Conservation (phyloP, 768 basidiomycete genomes). For the Boletus fagicola region DNA sequence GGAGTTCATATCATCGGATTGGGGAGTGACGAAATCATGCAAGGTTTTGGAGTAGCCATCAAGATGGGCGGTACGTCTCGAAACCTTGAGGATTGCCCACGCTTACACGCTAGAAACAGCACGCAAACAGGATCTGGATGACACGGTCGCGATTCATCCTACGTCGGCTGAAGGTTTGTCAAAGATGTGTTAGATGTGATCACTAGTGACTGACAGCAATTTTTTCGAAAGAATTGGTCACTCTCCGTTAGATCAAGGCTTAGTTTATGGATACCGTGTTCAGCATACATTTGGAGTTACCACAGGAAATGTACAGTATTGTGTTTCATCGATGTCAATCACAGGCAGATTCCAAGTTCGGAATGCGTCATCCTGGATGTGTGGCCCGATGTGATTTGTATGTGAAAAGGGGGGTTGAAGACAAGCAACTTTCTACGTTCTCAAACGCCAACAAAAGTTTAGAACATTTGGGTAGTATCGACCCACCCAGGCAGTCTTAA, state of each 20-base stretch:
- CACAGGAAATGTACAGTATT: neutral
- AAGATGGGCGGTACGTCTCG: conserved; percentile 77
- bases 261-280: neutral
- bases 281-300: neutral
- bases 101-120: conserved; percentile 39
- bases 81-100: neutral
- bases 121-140: conserved; percentile 77
- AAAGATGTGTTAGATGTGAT: neutral
- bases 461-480: neutral
- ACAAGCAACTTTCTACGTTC: too few species aligned
- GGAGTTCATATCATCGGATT: conserved; percentile 90
- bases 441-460: neutral
- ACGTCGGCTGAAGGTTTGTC: conserved; percentile 76
- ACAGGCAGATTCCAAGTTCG: neutral
- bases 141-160: conserved; percentile 91
- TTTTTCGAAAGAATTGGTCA: conserved; percentile 50
- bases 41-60: conserved; percentile 96
- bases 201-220: conserved; percentile 14
- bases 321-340: neutral
- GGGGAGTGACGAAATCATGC: conserved; percentile 92
- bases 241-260: conserved; percentile 43
- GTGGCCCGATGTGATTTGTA: neutral
- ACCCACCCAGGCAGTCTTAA: neutral
- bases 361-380: neutral
- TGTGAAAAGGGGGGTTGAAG: neutral